Evolutionary conservation across 768 basidiomycete genomes (phyloP), one percentile per base, ranked within the genome.

Genomic region (Suillus placidus): DNA sequence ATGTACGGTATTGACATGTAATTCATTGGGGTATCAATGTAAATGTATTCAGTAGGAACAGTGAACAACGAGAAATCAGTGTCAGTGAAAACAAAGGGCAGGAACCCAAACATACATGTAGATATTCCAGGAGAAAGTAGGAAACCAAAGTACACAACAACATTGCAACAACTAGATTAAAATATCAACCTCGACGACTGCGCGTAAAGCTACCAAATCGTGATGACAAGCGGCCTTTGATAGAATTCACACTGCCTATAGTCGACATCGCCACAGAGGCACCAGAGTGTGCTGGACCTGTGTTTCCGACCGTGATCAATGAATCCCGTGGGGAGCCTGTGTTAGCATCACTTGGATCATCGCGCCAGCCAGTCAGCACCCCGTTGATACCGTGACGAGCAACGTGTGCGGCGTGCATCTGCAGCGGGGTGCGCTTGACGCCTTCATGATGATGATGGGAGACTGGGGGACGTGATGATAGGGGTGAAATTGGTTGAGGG

Each of bases 341-440:
- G 6, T 79, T 80, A 1, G 72, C 63, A 57, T 83, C 83, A 70
- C 79, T 81, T 43, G 77, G 65, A 34, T 68, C 78, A 52, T 92
- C 92, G 4, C 86, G 87, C 43, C 91, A 92, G 8, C 90, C 90
- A 1, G 90, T 92, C 34, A 92, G 85, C 6, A 95, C 88, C 1
- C 90, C 92, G 54, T 87, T 89, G 76, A 95, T 90, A 12, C 93
- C 93, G 71, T 94, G 91, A 34, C 91, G 84, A 20, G 93, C 87
- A 7, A 95, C 82, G 68, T 94, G 89, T 6, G 92, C 93, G 0
- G 94, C 83, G 67, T 93, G 90, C 20, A 90, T 83, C 69, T 94
- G 92, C 23, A 95, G 80, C 3, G 90, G 90, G 0, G 93, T 93
- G 70, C 88, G 88, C 68, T 88, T 88, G 62, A 76, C 69, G 34